Conservation (phyloP, 2,329 filamentous ascomycete species). For the Taxawa tesnikishii region DNA sequence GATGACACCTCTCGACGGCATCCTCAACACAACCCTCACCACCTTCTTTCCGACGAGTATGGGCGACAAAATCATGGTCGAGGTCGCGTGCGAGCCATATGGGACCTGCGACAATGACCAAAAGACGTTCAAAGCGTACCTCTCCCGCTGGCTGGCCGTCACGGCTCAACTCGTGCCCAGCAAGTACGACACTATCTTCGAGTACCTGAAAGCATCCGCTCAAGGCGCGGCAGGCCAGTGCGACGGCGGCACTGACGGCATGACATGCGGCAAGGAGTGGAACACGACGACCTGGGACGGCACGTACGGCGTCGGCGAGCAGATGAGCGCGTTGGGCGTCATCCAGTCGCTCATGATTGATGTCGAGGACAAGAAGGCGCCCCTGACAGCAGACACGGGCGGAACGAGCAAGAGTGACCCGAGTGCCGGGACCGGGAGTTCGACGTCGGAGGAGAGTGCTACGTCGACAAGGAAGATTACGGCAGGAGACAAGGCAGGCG, state of each 20-base stretch:
- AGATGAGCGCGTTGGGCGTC: conserved; percentile 41
- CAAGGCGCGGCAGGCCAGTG: conserved; percentile 40
- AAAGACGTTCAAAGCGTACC: conserved; percentile 23
- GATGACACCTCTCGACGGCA: conserved; percentile 15
- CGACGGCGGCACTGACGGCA: conserved; percentile 30
- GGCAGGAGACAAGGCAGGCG: conserved; percentile 52
- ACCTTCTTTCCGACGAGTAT: conserved; percentile 23
- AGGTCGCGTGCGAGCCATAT: conserved; percentile 26
- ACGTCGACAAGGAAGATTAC: conserved; percentile 26
- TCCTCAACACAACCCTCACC: conserved; percentile 17
- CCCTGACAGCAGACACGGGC: conserved; percentile 35
- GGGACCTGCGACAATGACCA: conserved; percentile 29
- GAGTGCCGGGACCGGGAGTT: conserved; percentile 24
- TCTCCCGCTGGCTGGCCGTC: conserved; percentile 32
- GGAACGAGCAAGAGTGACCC: conserved; percentile 36
- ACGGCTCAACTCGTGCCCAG: conserved; percentile 45
- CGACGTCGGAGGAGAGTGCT: conserved; percentile 8
- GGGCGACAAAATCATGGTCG: conserved; percentile 25
- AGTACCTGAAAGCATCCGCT: conserved; percentile 38
- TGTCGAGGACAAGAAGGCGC: conserved; percentile 19
- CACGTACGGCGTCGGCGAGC: conserved; percentile 37
- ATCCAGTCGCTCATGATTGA: conserved; percentile 30
- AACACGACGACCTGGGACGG: conserved; percentile 29
- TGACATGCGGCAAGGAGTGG: conserved; percentile 30
- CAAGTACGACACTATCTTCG: conserved; percentile 34